These are phyloP conservation scores for Pichia heedii DNA, from an alignment of 805 yeast species.

Conservation along the genomic window DNA sequence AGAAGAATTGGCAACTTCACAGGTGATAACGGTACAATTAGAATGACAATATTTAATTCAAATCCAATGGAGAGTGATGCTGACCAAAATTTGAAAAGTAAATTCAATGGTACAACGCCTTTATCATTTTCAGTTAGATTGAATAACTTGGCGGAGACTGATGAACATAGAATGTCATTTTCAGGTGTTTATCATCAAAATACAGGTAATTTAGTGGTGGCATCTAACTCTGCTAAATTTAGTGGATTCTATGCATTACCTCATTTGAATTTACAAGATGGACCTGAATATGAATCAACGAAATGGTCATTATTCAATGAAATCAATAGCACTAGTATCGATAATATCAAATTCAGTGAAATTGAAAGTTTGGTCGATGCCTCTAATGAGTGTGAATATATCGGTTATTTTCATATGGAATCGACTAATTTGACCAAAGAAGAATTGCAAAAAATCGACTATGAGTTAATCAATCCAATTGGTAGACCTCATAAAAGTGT, in stretches of 20 bases:
- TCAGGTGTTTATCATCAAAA: conserved; percentile 59
- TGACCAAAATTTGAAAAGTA: background rate
- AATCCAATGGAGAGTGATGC: conserved; percentile 1
- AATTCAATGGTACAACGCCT: conserved; percentile 22
- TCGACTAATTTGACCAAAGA: conserved; percentile 45
- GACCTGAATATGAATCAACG: conserved; percentile 35
- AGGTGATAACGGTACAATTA: conserved; percentile 17
- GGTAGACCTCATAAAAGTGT: conserved; percentile 63
- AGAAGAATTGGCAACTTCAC: conserved; percentile 22
- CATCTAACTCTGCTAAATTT: conserved; percentile 57
- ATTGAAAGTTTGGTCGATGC: conserved; percentile 29
- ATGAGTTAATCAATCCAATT: conserved; percentile 61
- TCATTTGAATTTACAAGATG: conserved; percentile 37
- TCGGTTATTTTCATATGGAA: conserved; percentile 58
- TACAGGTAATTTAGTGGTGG: conserved; percentile 51
- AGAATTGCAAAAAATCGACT: conserved; percentile 56
- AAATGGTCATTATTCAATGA: conserved; percentile 36
- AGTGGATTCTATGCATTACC: conserved; percentile 54
- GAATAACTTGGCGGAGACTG: conserved; percentile 38
- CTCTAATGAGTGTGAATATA: conserved; percentile 54
- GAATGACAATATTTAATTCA: conserved; percentile 14
- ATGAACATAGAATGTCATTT: conserved; percentile 41
- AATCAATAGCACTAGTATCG: conserved; percentile 32
- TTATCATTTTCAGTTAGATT: conserved; percentile 26
- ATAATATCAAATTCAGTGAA: conserved; percentile 30